These are phyloP conservation scores for Miscanthus sacchariflorus DNA, from an alignment of 202 grass and related monocot genomes.

Conservation along the genomic window DNA sequence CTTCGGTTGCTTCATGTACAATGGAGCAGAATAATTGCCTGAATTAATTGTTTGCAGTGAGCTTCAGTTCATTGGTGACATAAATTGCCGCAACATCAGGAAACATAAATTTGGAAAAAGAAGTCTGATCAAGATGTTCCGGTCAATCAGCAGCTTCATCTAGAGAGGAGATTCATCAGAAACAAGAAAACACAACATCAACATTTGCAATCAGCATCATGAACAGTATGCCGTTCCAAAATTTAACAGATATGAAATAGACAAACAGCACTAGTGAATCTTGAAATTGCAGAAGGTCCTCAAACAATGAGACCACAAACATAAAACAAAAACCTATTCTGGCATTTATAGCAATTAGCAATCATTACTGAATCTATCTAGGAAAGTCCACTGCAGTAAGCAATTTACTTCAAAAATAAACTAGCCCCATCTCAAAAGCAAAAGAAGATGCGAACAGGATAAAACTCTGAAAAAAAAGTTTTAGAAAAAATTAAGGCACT, in stretches of 20 bases:
- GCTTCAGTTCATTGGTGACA: conserved; percentile 37
- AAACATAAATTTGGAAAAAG: conserved; percentile 37
- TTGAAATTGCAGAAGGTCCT: background rate
- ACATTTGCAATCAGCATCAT: conserved; percentile 22
- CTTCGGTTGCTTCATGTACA: conserved; percentile 48
- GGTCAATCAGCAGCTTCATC: conserved; percentile 48
- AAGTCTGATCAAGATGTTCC: conserved; percentile 30
- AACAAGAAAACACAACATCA: conserved; percentile 22
- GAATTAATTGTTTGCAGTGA: conserved; percentile 43
- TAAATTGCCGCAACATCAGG: conserved; percentile 54
- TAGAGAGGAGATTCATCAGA: conserved; percentile 48
- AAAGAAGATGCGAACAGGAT: conserved; percentile 18
- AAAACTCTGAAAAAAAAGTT: background rate
- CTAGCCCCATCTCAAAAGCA: conserved; percentile 1
- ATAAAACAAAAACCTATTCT: conserved; percentile 24
- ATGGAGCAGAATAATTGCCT: conserved; percentile 44
- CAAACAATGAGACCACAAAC: background rate
- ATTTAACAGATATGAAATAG: conserved; percentile 23
- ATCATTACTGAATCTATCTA: conserved; percentile 17
- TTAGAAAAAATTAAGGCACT: conserved; percentile 32
- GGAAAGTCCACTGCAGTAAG: conserved; percentile 36
- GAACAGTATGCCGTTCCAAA: background rate
- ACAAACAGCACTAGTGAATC: background rate
- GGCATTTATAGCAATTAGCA: conserved; percentile 11
- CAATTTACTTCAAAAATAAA: conserved; percentile 23